These are phyloP conservation scores for Rhynchospora tenuis DNA, from an alignment of 176 grass and related monocot species.

Conservation along the genomic window DNA sequence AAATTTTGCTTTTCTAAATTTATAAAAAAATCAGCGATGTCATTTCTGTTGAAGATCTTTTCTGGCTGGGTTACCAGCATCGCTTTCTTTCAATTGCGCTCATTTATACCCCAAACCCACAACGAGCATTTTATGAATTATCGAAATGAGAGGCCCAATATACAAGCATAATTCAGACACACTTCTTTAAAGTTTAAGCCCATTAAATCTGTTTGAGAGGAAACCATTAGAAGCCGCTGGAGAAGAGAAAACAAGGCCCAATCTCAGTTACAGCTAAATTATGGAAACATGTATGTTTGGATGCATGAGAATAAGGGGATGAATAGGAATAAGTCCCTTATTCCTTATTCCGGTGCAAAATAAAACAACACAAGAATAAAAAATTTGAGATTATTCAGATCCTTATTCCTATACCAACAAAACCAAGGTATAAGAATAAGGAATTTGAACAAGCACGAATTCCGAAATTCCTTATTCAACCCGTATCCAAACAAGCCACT, in stretches of 20 bases:
- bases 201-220: background rate
- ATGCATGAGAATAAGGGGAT: too few species aligned
- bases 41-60: background rate
- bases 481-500: too few species aligned
- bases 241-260: background rate
- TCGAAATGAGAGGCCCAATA: background rate
- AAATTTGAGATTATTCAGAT: too few species aligned
- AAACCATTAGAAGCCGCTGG: background rate
- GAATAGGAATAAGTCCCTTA: too few species aligned
- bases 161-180: background rate
- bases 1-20: background rate
- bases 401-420: too few species aligned
- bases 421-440: too few species aligned
- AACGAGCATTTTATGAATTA: background rate
- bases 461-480: too few species aligned
- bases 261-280: background rate
- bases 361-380: too few species aligned
- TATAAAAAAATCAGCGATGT: background rate
- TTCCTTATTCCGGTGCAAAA: too few species aligned
- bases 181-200: background rate
- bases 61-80: background rate
- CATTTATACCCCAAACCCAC: too few species aligned
- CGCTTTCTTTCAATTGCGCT: background rate
- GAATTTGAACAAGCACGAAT: too few species aligned
- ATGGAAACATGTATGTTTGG: too few species aligned